Conservation (phyloP, 2,329 filamentous ascomycete species). For the Penicillium crustosum region DNA sequence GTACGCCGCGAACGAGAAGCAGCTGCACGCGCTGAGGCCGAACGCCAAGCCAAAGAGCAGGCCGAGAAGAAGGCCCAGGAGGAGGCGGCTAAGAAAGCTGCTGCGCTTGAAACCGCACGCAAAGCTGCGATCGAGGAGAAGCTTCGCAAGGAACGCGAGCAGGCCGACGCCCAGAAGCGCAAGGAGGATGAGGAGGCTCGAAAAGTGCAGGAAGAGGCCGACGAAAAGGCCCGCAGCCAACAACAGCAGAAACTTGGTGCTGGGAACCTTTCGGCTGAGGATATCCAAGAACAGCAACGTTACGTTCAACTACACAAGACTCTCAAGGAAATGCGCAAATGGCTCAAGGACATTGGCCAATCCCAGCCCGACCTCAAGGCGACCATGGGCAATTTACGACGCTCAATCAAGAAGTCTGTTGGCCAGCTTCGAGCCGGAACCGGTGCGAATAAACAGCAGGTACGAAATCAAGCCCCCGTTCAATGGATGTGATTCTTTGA, state of each 20-base stretch:
- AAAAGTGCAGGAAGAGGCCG: slow-evolving; percentile 33
- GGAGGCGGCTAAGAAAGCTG: slow-evolving; percentile 33
- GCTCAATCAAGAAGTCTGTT: slow-evolving; percentile 68
- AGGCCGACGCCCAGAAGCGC: slow-evolving; percentile 34
- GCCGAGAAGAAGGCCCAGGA: slow-evolving; percentile 34
- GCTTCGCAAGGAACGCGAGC: slow-evolving; percentile 34
- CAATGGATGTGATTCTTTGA: background rate
- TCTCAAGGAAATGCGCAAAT: slow-evolving; percentile 61
- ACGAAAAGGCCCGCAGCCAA: slow-evolving; percentile 31
- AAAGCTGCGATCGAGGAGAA: slow-evolving; percentile 38
- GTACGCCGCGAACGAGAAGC: slow-evolving; percentile 37
- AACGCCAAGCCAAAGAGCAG: slow-evolving; percentile 47
- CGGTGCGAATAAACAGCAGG: slow-evolving; percentile 59
- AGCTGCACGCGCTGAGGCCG: slow-evolving; percentile 39
- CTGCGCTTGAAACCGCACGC: slow-evolving; percentile 40
- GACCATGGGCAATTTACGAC: slow-evolving; percentile 68
- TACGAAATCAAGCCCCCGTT: slow-evolving; percentile 29
- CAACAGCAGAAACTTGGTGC: slow-evolving; percentile 32
- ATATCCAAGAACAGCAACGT: slow-evolving; percentile 46
- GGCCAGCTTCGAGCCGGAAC: slow-evolving; percentile 68
- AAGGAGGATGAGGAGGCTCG: slow-evolving; percentile 34
- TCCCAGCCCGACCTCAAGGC: slow-evolving; percentile 60
- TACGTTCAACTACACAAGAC: slow-evolving; percentile 64
- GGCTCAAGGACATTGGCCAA: slow-evolving; percentile 56
- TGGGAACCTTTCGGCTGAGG: slow-evolving; percentile 33